A percentile compares a stretch with the other conserved stretches of the same genome.
Conservation (phyloP, 2,329 filamentous ascomycete species). For the Aureobasidium pullulans region DNA sequence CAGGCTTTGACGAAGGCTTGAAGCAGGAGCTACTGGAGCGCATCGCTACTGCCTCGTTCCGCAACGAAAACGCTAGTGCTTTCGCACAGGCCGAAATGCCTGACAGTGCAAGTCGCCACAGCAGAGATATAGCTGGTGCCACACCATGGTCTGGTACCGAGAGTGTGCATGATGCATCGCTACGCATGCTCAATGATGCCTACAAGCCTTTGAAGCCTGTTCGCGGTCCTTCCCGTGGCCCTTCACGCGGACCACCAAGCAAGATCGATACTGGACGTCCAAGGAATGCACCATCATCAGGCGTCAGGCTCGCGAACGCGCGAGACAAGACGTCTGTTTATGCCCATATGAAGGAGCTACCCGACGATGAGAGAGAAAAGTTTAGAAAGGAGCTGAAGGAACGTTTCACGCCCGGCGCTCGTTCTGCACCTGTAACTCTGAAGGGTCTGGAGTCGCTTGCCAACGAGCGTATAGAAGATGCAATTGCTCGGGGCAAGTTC, state of each 20-base stretch:
- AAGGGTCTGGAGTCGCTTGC: slow-evolving; percentile 74
- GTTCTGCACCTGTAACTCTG: slow-evolving; percentile 67
- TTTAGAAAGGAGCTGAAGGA: slow-evolving; percentile 69
- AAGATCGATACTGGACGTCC: slow-evolving; percentile 38
- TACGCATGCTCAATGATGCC: slow-evolving; percentile 67
- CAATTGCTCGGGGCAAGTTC: slow-evolving; percentile 87
- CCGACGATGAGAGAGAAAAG: slow-evolving; percentile 64
- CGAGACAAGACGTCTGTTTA: slow-evolving; percentile 53
- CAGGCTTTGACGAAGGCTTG: slow-evolving; percentile 56
- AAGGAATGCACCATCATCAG: slow-evolving; percentile 32
- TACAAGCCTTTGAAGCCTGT: slow-evolving; percentile 47
- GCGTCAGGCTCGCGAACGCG: slow-evolving; percentile 49
- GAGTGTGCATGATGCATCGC: slow-evolving; percentile 61
- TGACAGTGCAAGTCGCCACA: slow-evolving; percentile 58
- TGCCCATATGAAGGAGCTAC: slow-evolving; percentile 49
- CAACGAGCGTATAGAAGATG: slow-evolving; percentile 88
- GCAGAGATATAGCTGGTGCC: slow-evolving; percentile 59
- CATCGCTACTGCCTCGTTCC: slow-evolving; percentile 50
- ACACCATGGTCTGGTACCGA: slow-evolving; percentile 75
- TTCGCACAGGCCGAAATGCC: slow-evolving; percentile 49
- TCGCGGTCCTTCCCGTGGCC: slow-evolving; percentile 25
- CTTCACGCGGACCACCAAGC: slow-evolving; percentile 32
- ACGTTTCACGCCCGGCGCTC: slow-evolving; percentile 65
- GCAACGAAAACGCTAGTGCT: slow-evolving; percentile 44
- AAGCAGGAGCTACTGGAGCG: slow-evolving; percentile 52